A percentile compares a stretch with the other conserved stretches of the same genome.
Conservation (phyloP, 768 basidiomycete species). For the Phylloporus rhodoxanthus region DNA sequence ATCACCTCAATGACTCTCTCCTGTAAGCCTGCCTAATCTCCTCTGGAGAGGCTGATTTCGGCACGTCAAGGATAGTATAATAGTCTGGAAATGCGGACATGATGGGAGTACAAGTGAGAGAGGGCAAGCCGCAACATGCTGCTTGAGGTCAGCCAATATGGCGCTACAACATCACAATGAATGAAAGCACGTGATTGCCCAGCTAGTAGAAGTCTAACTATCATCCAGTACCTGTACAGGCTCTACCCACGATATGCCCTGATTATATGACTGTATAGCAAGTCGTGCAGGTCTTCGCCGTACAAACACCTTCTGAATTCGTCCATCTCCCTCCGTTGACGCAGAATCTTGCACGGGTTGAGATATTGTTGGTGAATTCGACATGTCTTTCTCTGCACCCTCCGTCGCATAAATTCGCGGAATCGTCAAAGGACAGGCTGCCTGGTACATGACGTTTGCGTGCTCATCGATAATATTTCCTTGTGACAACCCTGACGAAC, state of each 20-base stretch:
- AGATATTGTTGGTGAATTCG: slow-evolving; percentile 20
- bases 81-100: slow-evolving; percentile 82
- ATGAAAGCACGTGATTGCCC: slow-evolving; percentile 17
- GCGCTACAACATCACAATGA: neutral
- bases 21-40: slow-evolving; percentile 75
- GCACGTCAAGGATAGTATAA: slow-evolving; percentile 55
- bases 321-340: slow-evolving; percentile 9
- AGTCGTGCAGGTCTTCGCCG: slow-evolving; percentile 42
- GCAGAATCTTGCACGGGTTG: slow-evolving; percentile 27
- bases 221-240: slow-evolving; percentile 13
- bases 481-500: neutral
- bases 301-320: slow-evolving; percentile 29
- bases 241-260: slow-evolving; percentile 1
- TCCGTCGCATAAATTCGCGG: slow-evolving; percentile 6
- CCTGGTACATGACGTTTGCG: neutral
- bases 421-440: slow-evolving; percentile 16
- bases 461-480: neutral
- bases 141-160: neutral
- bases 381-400: slow-evolving; percentile 21
- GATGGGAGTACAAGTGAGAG: slow-evolving; percentile 19
- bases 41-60: slow-evolving; percentile 55
- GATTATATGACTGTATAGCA: slow-evolving; percentile 12
- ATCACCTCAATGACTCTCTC: slow-evolving; percentile 67
- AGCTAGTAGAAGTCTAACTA: slow-evolving; percentile 4
- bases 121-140: slow-evolving; percentile 9